Percentiles rank a stretch among this genome's conserved stretches.
Conservation (phyloP, 495 filamentous ascomycete species). For the Neurospora discreta region DNA sequence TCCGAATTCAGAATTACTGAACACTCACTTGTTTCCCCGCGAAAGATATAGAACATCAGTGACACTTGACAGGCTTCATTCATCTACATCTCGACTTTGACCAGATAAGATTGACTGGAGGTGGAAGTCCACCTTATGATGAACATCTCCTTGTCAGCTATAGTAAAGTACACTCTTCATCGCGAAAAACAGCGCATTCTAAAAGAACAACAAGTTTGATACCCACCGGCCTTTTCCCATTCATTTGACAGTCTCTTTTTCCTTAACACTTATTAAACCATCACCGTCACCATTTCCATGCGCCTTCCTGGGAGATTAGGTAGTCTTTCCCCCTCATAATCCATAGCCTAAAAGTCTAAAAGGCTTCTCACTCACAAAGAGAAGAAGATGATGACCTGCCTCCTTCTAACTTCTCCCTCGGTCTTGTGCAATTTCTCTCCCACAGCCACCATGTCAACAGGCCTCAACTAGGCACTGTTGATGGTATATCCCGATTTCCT, state of each 20-base stretch:
- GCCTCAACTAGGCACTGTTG: not conserved
- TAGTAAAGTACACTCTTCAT: not conserved
- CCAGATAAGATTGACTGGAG: not conserved
- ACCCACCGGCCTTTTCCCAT: not conserved
- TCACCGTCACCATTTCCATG: not conserved
- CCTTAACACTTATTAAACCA: not conserved
- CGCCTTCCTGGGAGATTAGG: too few species aligned
- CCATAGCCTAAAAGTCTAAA: not conserved
- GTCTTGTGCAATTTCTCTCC: not conserved
- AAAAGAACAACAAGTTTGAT: not conserved
- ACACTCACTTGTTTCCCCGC: not conserved
- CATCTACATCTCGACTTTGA: not conserved
- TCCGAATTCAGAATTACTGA: not conserved
- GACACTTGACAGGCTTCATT: not conserved
- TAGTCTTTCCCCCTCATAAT: too few species aligned
- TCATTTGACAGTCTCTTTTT: not conserved
- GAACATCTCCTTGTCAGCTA: not conserved
- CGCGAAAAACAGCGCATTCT: not conserved
- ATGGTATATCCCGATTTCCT: constrained; percentile 15
- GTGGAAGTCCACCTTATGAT: not conserved
- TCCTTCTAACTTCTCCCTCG: not conserved
- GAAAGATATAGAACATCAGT: not conserved
- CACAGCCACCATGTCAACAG: not conserved
- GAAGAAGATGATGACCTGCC: not conserved
- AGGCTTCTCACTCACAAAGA: not conserved